Conservation (phyloP, 768 basidiomycete genomes). For the Leccinum fibrillosum region DNA sequence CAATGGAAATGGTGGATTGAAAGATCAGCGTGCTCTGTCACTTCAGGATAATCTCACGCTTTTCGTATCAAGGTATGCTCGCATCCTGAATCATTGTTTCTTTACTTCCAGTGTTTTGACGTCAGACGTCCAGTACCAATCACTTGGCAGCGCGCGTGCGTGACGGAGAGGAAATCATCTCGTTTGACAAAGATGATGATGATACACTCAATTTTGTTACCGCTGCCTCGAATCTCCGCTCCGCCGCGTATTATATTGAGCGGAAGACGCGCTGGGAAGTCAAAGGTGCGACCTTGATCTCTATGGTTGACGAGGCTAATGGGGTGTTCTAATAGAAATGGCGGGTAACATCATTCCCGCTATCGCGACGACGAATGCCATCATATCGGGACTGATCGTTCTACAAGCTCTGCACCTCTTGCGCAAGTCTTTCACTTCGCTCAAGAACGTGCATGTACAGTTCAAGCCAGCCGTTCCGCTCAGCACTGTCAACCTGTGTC, state of each 20-base stretch:
- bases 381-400: slow-evolving; percentile 93
- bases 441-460: slow-evolving; percentile 77
- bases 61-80: slow-evolving; percentile 78
- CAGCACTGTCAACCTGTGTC: slow-evolving; percentile 58
- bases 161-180: slow-evolving; percentile 65
- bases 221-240: slow-evolving; percentile 89
- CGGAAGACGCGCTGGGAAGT: slow-evolving; percentile 94
- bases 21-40: slow-evolving; percentile 77
- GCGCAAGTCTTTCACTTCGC: slow-evolving; percentile 52
- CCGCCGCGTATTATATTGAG: slow-evolving; percentile 84
- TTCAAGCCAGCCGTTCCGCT: slow-evolving; percentile 79
- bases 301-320: neutral
- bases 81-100: neutral
- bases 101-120: slow-evolving; percentile 7
- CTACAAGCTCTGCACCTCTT: slow-evolving; percentile 87
- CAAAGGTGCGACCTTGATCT: slow-evolving; percentile 58
- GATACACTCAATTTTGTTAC: slow-evolving; percentile 97
- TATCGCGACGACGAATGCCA: slow-evolving; percentile 98
- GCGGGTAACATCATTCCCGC: slow-evolving; percentile 99
- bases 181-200: slow-evolving; percentile 98
- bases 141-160: slow-evolving; percentile 68
- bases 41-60: slow-evolving; percentile 79
- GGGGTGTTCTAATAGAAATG: slow-evolving; percentile 63
- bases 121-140: slow-evolving; percentile 54
- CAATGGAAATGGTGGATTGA: slow-evolving; percentile 42